Base-by-base conservation (phyloP, 2,329 filamentous ascomycete genomes). In the Clonostachys solani region DNA sequence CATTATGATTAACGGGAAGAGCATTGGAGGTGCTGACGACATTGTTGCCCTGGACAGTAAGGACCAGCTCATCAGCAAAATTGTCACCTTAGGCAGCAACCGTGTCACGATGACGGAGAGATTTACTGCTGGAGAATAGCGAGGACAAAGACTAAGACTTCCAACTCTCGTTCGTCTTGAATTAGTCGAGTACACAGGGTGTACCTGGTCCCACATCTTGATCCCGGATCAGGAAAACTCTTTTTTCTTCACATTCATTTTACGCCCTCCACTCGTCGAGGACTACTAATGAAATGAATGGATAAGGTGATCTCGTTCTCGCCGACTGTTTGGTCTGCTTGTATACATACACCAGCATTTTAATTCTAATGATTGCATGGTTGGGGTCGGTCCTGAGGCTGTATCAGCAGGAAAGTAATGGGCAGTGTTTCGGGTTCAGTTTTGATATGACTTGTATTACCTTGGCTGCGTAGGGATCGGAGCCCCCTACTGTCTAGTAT, bases 21-120 rank as follows among this genome's bases (percentile, higher is more conserved):
- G 87, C 66, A 89, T 97, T 51, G 94, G 94, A 42, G 94, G 94
- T 18, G 84, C 89, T 44, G 92, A 97, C 61, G 90, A 96, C 50
- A 80, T 99, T 48, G 78, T 82, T 43, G 83, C 80, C 23, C 72
- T 97, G 50, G 83, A 92, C 61, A 66, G 72, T 29, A 75, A 78
- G 33, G 83, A 84, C 52, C 79, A 80, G 48, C 72, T 97, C 51
- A 77, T 83, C 8, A 78, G 80, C 47, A 94, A 84, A 64, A 77
- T 97, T 52, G 82, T 81, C 63, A 77, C 78, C 23, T 74, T 95
- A 62, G 91, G 84, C 29, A 87, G 86, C 19, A 89, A 86, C 62
- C 78, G 83, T 50, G 60, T 80, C 33, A 40, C 45, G 5, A 19
- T 49, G 7, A n/a, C 17, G 12, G 19, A 42, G 17, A 29, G 45